These are phyloP conservation scores for Galeopsis tetrahit DNA, from an alignment of 257 asterid species.

Conservation along the genomic window DNA sequence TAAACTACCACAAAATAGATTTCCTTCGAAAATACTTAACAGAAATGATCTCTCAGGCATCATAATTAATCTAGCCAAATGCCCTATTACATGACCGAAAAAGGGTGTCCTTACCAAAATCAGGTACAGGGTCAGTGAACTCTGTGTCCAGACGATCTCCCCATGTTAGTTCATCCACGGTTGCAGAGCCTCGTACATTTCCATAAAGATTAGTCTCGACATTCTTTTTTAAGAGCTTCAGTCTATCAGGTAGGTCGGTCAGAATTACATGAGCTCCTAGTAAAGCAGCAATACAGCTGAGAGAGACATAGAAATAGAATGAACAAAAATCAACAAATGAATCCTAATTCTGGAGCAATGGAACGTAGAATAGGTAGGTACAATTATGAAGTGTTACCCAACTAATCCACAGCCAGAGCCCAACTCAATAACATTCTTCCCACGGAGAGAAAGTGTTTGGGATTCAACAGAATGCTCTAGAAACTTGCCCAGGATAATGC, in stretches of 20 bases:
- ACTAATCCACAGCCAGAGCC: conserved; percentile 98
- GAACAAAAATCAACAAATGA: conserved; percentile 12
- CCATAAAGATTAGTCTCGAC: conserved; percentile 79
- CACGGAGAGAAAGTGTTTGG: conserved; percentile 60
- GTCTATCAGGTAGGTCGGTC: conserved; percentile 89
- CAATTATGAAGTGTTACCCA: conserved; percentile 56
- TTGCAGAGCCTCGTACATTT: conserved; percentile 75
- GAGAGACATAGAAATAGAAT: conserved; percentile 36
- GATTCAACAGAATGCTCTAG: conserved; percentile 82
- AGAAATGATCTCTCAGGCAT: background rate
- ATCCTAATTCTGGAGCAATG: background rate
- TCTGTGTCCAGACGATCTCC: conserved; percentile 67
- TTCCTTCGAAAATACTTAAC: background rate
- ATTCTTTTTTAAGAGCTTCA: conserved; percentile 79
- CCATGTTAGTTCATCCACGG: conserved; percentile 80
- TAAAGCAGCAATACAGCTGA: conserved; percentile 87
- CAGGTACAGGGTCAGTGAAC: conserved; percentile 65
- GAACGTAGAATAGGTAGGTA: background rate
- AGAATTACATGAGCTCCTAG: conserved; percentile 85
- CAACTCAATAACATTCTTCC: conserved; percentile 80
- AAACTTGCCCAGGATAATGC: conserved; percentile 85
- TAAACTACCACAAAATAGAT: background rate
- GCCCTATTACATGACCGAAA: background rate
- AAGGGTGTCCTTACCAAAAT: conserved; percentile 58
- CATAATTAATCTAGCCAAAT: background rate